Evolutionary conservation across 495 filamentous ascomycete species (phyloP), one percentile per base, ranked within the genome.

Genomic region (Thozetella sp.): DNA sequence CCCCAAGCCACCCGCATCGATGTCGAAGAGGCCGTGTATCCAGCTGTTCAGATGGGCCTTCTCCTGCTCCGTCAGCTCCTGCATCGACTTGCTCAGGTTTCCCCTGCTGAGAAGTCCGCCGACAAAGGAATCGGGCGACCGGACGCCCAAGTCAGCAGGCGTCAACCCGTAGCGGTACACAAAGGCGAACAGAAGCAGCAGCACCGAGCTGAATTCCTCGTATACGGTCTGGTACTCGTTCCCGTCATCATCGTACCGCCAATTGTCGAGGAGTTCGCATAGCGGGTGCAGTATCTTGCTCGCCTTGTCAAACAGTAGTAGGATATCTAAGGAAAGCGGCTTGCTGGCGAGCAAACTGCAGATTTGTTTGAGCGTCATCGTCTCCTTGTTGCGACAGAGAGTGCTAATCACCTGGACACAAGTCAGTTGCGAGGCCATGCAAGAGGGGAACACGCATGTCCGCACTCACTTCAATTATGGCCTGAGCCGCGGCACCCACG

Each of bases 141-240:
- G 67, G 43, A 79, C 56, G 82, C 85, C 91, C 19, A 97, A 75
- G 51, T 97, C 93, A 20, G 83, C 72, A 1, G 80, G 72, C 0
- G 81, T 84, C 22, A 99, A 75, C 40, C 87, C 83, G 66, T 96
- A 97, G 17, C 96, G 93, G 65, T 95, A 86, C 56, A 90, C 86
- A 63, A 96, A 90, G 0, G 90, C 89, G 20, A 97, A 74, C 0
- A 97, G 82, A 1, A 99, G 78, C 2, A 98, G 82, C 6, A 98
- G 77, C 17, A 97, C 89, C 45, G 91, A 90, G 0, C 93, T 92
- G 59, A 98, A 99, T 60, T 99, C 96, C 62, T 98, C 94, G 66
- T 98, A 98, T 1, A 97, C 90, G 0, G 94, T 95, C 68, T 97
- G 93, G 64, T 95, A 95, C 69, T 99, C 95, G 34, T 88, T 88